phyloP scores from a whole-genome alignment of 2,329 filamentous ascomycete genomes.

The Nemania sp. region DNA sequence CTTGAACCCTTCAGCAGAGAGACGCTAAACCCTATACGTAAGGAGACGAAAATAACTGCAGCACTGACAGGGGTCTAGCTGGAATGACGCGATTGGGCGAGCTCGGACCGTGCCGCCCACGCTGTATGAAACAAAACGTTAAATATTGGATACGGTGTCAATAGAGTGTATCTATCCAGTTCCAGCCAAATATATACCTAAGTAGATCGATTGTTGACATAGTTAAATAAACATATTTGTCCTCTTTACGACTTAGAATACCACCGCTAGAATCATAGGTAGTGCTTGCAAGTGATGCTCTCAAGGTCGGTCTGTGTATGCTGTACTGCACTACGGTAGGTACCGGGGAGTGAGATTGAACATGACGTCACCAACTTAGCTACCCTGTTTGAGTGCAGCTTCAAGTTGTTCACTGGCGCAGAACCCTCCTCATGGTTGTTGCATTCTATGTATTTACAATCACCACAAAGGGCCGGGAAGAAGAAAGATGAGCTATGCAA shows the following conservation, averaged over 20 bases:
- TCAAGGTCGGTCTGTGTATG: not conserved
- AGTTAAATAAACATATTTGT: not conserved
- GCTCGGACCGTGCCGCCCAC: not conserved
- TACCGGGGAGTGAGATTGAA: not conserved
- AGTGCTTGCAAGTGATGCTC: not conserved
- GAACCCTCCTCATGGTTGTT: not conserved
- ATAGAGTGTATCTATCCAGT: not conserved
- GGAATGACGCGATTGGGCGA: not conserved
- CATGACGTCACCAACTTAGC: constrained; percentile 17
- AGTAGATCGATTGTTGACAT: not conserved
- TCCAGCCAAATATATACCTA: not conserved
- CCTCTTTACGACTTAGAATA: not conserved
- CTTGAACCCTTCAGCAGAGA: not conserved
- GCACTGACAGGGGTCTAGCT: not conserved
- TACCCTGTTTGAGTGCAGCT: not conserved
- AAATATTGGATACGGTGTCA: not conserved
- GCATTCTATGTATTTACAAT: not conserved
- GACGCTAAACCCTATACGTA: not conserved
- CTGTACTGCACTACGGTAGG: not conserved
- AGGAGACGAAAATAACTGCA: not conserved
- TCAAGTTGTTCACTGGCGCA: not conserved
- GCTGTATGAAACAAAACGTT: not conserved
- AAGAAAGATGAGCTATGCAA: constrained; percentile 51
- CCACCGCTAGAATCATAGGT: not conserved
- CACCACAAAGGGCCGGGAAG: not conserved